These are phyloP conservation scores for Leishmania martiniquensis DNA, from an alignment of 208 protist genomes.

Conservation along the genomic window DNA sequence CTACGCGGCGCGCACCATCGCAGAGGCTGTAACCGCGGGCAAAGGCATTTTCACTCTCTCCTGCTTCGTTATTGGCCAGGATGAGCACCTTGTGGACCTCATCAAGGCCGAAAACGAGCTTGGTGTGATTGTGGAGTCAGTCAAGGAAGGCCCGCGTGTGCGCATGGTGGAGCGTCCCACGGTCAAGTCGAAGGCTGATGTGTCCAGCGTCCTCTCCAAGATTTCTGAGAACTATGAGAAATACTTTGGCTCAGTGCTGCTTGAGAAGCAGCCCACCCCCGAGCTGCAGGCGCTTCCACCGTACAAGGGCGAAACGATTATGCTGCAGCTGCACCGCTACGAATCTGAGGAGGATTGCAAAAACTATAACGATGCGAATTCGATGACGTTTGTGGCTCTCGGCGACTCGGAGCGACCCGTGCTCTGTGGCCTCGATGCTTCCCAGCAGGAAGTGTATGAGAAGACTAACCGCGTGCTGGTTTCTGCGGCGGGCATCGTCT, in stretches of 20 bases:
- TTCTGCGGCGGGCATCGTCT: slow-evolving; percentile 84
- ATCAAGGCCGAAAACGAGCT: slow-evolving; percentile 81
- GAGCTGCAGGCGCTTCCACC: slow-evolving; percentile 85
- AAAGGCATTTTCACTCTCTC: slow-evolving; percentile 74
- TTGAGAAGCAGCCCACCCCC: slow-evolving; percentile 74
- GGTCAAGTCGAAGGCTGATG: slow-evolving; percentile 61
- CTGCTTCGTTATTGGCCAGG: slow-evolving; percentile 74
- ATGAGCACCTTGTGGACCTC: slow-evolving; percentile 83
- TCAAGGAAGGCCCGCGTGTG: slow-evolving; percentile 87
- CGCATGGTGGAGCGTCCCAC: slow-evolving; percentile 74
- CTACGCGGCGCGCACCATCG: slow-evolving; percentile 73
- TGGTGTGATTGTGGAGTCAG: slow-evolving; percentile 84
- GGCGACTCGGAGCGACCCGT: slow-evolving; percentile 87
- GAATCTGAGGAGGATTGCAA: slow-evolving; percentile 63
- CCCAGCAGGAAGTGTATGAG: slow-evolving; percentile 71
- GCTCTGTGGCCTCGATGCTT: slow-evolving; percentile 83
- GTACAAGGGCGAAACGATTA: slow-evolving; percentile 85
- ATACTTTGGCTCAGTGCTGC: slow-evolving; percentile 76
- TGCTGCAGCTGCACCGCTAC: slow-evolving; percentile 86
- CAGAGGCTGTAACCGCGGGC: slow-evolving; percentile 49
- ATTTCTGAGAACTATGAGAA: slow-evolving; percentile 82
- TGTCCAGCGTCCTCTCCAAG: slow-evolving; percentile 56
- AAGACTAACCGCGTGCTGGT: slow-evolving; percentile 76
- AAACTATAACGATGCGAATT: slow-evolving; percentile 84
- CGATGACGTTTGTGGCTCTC: slow-evolving; percentile 83